Evolutionary conservation across 306 rosid species (phyloP).

Genomic region (Myrica gale): DNA sequence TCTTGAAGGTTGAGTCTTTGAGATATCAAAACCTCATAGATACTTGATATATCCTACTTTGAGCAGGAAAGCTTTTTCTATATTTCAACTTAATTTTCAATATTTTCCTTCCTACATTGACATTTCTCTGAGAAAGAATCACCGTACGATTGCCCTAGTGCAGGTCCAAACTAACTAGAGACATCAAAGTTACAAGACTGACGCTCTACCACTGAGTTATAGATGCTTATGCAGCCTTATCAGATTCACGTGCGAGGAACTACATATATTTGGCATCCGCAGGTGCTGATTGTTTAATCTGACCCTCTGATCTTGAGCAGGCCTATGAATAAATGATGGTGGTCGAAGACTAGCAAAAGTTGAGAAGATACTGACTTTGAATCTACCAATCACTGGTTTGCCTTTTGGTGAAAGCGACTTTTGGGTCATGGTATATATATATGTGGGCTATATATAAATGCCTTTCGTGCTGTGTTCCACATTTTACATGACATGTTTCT

Average conservation of each 20-base stretch:
- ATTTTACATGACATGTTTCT: too few relatives aligned
- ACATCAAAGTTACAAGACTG: slow-evolving; percentile 2
- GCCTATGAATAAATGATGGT: neutral
- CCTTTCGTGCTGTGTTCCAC: too few relatives aligned
- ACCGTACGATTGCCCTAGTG: too few relatives aligned
- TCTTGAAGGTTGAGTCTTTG: too few relatives aligned
- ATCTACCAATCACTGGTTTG: neutral
- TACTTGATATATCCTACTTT: too few relatives aligned
- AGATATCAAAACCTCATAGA: too few relatives aligned
- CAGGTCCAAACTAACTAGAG: too few relatives aligned
- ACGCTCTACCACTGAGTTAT: slow-evolving; percentile 18
- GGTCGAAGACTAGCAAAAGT: neutral
- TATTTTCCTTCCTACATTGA: too few relatives aligned
- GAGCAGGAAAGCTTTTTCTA: too few relatives aligned
- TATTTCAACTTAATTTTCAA: too few relatives aligned
- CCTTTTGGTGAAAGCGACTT: neutral
- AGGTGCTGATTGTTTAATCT: neutral
- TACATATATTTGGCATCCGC: neutral
- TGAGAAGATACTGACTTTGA: neutral
- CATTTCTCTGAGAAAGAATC: too few relatives aligned
- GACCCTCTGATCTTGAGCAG: neutral
- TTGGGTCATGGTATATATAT: neutral
- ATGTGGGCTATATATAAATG: neutral
- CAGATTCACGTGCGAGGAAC: neutral
- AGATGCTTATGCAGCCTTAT: neutral